phyloP scores from a whole-genome alignment of 768 basidiomycete genomes.

The Auriscalpium vulgare region DNA sequence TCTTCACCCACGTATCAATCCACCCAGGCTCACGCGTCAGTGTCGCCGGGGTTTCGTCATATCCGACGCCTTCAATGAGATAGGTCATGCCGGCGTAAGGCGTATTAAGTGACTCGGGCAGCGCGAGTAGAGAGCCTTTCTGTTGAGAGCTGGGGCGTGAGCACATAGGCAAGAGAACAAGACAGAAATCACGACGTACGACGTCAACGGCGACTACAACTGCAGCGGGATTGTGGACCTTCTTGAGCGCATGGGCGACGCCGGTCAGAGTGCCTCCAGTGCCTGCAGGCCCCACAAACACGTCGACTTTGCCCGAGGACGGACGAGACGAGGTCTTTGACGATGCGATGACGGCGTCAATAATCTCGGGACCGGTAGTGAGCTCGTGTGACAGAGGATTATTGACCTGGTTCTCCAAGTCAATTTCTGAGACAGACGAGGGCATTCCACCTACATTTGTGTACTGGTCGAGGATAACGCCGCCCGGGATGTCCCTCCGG shows the following conservation, averaged over 20 bases:
- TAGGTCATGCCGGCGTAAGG: slow-evolving; percentile 48
- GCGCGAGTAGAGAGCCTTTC: slow-evolving; percentile 84
- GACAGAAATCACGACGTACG: slow-evolving; percentile 42
- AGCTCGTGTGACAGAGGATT: slow-evolving; percentile 90
- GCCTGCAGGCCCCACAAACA: slow-evolving; percentile 79
- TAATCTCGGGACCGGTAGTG: slow-evolving; percentile 88
- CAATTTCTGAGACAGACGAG: not conserved
- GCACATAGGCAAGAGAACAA: not conserved
- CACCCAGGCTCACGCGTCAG: slow-evolving; percentile 55
- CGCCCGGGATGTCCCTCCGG: slow-evolving; percentile 70
- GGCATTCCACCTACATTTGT: slow-evolving; percentile 44
- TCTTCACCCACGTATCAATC: slow-evolving; percentile 80
- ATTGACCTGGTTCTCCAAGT: slow-evolving; percentile 39
- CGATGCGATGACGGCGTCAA: slow-evolving; percentile 62
- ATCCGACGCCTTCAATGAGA: slow-evolving; percentile 93
- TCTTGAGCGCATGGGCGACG: slow-evolving; percentile 73
- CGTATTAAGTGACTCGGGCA: slow-evolving; percentile 56
- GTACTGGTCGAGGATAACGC: slow-evolving; percentile 91
- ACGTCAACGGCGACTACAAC: slow-evolving; percentile 85
- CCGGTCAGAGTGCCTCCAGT: slow-evolving; percentile 97
- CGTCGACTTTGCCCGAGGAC: slow-evolving; percentile 72
- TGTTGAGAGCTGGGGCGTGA: slow-evolving; percentile 19
- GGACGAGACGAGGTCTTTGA: slow-evolving; percentile 48
- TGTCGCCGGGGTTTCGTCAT: slow-evolving; percentile 86
- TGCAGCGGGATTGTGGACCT: slow-evolving; percentile 62